phyloP scores from a whole-genome alignment of 768 basidiomycete species.

The Auriscalpium orientale region DNA sequence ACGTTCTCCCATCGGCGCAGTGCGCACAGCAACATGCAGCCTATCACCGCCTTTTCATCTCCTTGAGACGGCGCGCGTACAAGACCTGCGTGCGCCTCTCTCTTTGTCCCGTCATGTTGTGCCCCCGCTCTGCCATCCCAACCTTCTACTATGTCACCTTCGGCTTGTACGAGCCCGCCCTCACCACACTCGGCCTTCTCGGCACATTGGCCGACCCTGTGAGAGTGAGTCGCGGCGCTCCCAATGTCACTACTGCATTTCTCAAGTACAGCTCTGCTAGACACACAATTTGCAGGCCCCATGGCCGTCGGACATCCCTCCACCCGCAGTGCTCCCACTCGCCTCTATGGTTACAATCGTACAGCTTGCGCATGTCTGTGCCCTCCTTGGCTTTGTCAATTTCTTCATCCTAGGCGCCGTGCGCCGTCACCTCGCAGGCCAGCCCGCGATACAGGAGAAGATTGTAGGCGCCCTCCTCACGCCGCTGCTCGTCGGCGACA shows the following conservation, averaged over 20 bases:
- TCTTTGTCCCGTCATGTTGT: constrained; percentile 28
- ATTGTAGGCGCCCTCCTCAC: constrained; percentile 54
- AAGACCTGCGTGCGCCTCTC: neutral
- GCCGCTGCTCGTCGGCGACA: constrained; percentile 64
- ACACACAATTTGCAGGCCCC: constrained; percentile 71
- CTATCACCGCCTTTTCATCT: neutral
- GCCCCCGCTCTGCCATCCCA: constrained; percentile 55
- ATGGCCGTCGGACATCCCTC: constrained; percentile 44
- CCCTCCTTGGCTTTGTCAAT: constrained; percentile 65
- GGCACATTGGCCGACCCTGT: constrained; percentile 61
- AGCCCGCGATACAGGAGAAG: constrained; percentile 66
- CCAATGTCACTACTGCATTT: neutral
- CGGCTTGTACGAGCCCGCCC: constrained; percentile 64
- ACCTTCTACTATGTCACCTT: constrained; percentile 69
- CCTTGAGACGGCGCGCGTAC: constrained; percentile 6
- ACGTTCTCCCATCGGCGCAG: too few species aligned
- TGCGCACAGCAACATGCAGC: neutral
- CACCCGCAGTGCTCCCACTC: constrained; percentile 43
- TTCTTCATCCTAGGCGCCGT: constrained; percentile 55
- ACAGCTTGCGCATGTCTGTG: constrained; percentile 74
- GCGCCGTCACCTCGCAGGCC: constrained; percentile 48
- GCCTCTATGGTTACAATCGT: constrained; percentile 65
- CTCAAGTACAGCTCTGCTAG: constrained; percentile 28
- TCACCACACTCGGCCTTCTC: constrained; percentile 57
- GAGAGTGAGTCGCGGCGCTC: constrained; percentile 34